These are phyloP conservation scores for Adansonia gregorii DNA, from an alignment of 441 rosid genomes.

Conservation along the genomic window DNA sequence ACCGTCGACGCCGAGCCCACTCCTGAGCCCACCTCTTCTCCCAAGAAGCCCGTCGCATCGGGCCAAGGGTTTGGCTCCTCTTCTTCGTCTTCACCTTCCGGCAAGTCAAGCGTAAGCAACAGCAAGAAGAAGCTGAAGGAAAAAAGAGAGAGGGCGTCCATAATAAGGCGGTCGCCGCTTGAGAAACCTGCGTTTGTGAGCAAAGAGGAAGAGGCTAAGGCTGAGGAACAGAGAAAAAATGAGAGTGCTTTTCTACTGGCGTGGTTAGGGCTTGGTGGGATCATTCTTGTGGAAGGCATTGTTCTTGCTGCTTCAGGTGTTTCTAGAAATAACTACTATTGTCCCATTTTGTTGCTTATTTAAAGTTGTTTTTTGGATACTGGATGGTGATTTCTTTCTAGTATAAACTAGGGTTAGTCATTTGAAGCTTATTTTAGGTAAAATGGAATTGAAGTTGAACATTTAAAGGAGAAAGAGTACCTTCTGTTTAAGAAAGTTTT, in stretches of 20 bases:
- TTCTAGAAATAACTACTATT: not conserved
- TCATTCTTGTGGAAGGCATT: slow-evolving; percentile 76
- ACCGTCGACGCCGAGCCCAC: slow-evolving; percentile 42
- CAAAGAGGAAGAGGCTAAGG: slow-evolving; percentile 58
- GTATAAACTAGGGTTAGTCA: slow-evolving; percentile 4
- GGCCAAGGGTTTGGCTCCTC: slow-evolving; percentile 72
- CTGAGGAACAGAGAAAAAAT: slow-evolving; percentile 59
- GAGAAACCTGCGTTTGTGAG: slow-evolving; percentile 62
- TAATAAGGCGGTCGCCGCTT: slow-evolving; percentile 65
- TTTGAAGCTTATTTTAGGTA: not conserved
- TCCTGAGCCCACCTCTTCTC: slow-evolving; percentile 25
- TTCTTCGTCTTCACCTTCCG: slow-evolving; percentile 31
- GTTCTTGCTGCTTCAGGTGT: slow-evolving; percentile 78
- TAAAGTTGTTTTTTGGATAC: not conserved
- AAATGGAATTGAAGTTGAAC: not conserved
- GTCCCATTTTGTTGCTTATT: not conserved
- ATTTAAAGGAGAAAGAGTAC: not conserved
- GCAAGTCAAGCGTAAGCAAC: slow-evolving; percentile 20
- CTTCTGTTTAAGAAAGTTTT: not conserved
- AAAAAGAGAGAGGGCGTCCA: slow-evolving; percentile 55
- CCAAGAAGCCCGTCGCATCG: slow-evolving; percentile 50
- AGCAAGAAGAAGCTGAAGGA: slow-evolving; percentile 49
- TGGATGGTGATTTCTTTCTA: not conserved
- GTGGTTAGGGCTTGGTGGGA: slow-evolving; percentile 81
- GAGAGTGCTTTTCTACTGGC: slow-evolving; percentile 89